A percentile compares a stretch with the other conserved stretches of the same genome.
These are phyloP conservation scores for Raffaelea ambrosiae DNA, from an alignment of 2,329 filamentous ascomycete genomes.

Conservation along the genomic window DNA sequence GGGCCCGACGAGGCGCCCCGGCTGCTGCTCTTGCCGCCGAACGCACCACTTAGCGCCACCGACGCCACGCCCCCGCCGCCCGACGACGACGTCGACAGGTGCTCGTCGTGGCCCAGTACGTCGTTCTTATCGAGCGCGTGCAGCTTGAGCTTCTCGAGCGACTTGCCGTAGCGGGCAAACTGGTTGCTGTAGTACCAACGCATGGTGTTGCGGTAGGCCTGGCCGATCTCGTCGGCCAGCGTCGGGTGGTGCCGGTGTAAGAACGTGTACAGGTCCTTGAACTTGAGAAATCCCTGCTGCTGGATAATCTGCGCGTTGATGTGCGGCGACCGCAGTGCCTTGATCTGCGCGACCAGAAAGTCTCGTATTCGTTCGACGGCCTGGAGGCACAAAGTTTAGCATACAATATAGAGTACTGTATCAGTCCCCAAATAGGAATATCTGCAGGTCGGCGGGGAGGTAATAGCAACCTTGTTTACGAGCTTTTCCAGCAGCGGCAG, in stretches of 20 bases:
- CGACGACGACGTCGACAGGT: conserved; percentile 25
- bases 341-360: conserved; percentile 89
- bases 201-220: conserved; percentile 97
- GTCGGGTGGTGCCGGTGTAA: conserved; percentile 71
- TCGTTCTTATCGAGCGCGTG: conserved; percentile 78
- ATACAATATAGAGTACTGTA: too few species aligned
- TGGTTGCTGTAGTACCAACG: conserved; percentile 94
- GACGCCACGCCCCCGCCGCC: background rate
- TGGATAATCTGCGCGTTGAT: conserved; percentile 98
- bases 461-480: conserved; percentile 58
- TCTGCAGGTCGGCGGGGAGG: too few species aligned
- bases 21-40: background rate
- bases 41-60: too few species aligned
- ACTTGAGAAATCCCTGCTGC: conserved; percentile 80
- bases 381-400: conserved; percentile 27
- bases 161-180: conserved; percentile 78
- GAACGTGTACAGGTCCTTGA: conserved; percentile 82
- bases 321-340: conserved; percentile 84
- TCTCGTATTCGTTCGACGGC: conserved; percentile 92
- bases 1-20: conserved; percentile 30
- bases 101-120: conserved; percentile 69
- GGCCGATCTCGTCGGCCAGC: conserved; percentile 82
- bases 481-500: conserved; percentile 79
- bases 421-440: too few species aligned
- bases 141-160: conserved; percentile 76